Evolutionary conservation across 108 stramenopile genomes (phyloP).

Genomic region (Cyclostephanos tholiformis): DNA sequence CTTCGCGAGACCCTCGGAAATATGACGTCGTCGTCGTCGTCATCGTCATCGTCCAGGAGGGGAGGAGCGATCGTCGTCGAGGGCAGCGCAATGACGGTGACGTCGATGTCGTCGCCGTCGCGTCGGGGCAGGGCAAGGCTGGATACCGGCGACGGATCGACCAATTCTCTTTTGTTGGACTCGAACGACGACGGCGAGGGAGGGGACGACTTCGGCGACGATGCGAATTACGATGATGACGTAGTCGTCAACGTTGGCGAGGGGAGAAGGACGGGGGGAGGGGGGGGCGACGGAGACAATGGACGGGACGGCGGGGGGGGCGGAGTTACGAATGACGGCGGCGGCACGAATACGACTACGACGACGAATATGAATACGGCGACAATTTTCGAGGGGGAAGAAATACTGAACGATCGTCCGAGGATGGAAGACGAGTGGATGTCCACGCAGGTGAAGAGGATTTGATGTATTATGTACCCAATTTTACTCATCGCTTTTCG

Average conservation of each 20-base stretch:
- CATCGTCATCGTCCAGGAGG: neutral
- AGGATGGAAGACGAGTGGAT: conserved; percentile 88
- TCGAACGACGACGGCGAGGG: conserved; percentile 27
- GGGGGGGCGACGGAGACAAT: too few relatives aligned
- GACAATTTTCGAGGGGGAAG: conserved; percentile 35
- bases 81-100: neutral
- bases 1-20: conserved; percentile 11
- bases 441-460: conserved; percentile 47
- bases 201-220: conserved; percentile 21
- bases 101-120: conserved; percentile 7
- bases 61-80: neutral
- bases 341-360: neutral
- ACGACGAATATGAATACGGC: conserved; percentile 6
- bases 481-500: too few relatives aligned
- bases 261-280: neutral
- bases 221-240: conserved; percentile 10
- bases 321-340: neutral
- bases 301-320: neutral
- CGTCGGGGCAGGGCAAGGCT: neutral
- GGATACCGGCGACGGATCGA: conserved; percentile 21
- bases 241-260: neutral
- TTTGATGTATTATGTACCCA: too few relatives aligned
- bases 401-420: conserved; percentile 47
- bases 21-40: neutral
- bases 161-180: conserved; percentile 23